Base-by-base conservation (phyloP, 2,329 filamentous ascomycete genomes). In the Alternaria arborescens region DNA sequence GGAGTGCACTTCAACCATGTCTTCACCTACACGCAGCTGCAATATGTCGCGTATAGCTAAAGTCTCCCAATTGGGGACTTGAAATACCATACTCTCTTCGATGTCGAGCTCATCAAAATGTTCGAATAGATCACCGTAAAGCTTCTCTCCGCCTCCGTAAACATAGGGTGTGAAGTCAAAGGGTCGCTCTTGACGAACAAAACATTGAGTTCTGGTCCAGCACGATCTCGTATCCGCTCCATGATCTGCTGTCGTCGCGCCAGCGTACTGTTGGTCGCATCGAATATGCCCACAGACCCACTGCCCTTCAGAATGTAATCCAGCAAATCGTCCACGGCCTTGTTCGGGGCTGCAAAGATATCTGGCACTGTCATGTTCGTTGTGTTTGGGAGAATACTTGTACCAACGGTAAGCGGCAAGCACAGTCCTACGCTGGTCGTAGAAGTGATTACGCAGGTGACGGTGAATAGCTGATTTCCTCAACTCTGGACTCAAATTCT, bases 181-280 rank as follows among this genome's bases (percentile, higher is more conserved):
- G 1, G 43, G 24, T 12, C 8, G 10, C 11, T 5, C n/a, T n/a
- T n/a, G 28, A 99, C 90, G 77, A 98, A 99, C 11, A 99, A 83
- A 18, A 99, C 93, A 32, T 94, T 94, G 22, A 99, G 84, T 67
- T 89, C 87, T 61, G 92, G 91, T 2, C 94, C 93, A 69, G 96
- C 94, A 53, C 92, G 87, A 53, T 89, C 82, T 71, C 92, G 91
- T 72, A 98, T 92, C 68, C 88, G 91, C 62, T 94, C 87, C 71
- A 97, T 93, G 56, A 99, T 87, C 26, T 91, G 86, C 78, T 94
- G 89, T 51, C 95, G 88, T 38, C 95, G 90, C 65, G 92, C 87
- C 51, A 97, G 85, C 0, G 95, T 99, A 81, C 94, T 97, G 82
- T 99, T 99, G 8, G 95, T 99, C 8, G 95, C 95, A 79, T 99